These are phyloP conservation scores for Cryptomeria japonica DNA, from an alignment of 75 land plant genomes.

Conservation along the genomic window DNA sequence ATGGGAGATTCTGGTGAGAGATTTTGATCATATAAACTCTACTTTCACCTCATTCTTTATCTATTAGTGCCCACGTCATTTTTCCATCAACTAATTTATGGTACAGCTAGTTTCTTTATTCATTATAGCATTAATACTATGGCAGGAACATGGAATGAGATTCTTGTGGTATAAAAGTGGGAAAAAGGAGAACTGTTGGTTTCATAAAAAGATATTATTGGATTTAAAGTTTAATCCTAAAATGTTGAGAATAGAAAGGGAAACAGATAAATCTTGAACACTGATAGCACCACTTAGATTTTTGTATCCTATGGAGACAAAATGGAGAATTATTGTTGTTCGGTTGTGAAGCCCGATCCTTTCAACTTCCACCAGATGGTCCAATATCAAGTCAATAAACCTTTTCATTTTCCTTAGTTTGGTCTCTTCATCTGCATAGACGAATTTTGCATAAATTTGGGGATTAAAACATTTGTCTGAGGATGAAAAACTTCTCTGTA, in stretches of 20 bases:
- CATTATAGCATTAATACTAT: neutral
- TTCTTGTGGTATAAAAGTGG: neutral
- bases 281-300: neutral
- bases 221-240: neutral
- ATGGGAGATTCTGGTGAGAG: neutral
- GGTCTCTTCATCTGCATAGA: no score
- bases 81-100: neutral
- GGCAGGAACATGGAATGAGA: neutral
- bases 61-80: neutral
- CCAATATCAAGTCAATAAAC: no score
- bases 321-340: neutral
- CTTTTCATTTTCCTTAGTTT: no score
- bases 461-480: no score
- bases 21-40: neutral
- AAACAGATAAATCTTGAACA: no score
- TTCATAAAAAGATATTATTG: neutral
- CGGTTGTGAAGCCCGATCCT: no score
- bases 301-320: neutral
- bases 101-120: neutral
- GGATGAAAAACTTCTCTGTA: no score
- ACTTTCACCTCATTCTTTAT: no score
- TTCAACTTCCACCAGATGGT: no score
- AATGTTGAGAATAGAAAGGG: neutral
- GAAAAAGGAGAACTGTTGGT: neutral
- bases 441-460: no score